These are phyloP conservation scores for Naganishia sp. DNA, from an alignment of 1,284 basidiomycete species.

Conservation along the genomic window DNA sequence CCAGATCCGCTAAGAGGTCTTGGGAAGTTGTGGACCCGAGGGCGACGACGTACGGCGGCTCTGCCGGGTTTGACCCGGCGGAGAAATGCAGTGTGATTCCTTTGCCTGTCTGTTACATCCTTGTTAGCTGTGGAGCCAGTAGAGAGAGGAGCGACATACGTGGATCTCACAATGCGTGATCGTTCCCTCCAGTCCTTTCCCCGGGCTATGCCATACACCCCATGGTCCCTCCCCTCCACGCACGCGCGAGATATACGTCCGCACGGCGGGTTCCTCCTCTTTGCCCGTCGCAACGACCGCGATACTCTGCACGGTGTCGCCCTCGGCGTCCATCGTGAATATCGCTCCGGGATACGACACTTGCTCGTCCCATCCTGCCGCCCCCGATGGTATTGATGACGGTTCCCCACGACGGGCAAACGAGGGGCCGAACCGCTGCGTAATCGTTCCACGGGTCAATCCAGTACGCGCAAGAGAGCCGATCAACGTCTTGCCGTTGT, in stretches of 20 bases:
- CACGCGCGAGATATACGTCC: background rate
- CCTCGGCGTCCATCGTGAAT: slow-evolving; percentile 62
- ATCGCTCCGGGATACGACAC: slow-evolving; percentile 77
- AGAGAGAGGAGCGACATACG: background rate
- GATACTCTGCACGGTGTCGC: background rate
- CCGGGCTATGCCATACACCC: background rate
- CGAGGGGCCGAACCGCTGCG: slow-evolving; percentile 77
- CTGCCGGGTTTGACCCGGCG: slow-evolving; percentile 35
- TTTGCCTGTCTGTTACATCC: slow-evolving; percentile 63
- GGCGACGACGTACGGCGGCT: slow-evolving; percentile 61
- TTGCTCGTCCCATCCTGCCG: background rate
- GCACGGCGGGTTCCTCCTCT: background rate
- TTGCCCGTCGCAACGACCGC: slow-evolving; percentile 8
- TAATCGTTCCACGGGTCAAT: slow-evolving; percentile 53
- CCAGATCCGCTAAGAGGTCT: slow-evolving; percentile 74
- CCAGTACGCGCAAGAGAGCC: slow-evolving; percentile 47
- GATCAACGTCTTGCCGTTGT: slow-evolving; percentile 30
- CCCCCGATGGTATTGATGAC: background rate
- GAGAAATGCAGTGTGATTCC: slow-evolving; percentile 68
- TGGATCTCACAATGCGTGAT: slow-evolving; percentile 58
- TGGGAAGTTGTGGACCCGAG: slow-evolving; percentile 80
- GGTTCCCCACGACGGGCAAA: slow-evolving; percentile 60
- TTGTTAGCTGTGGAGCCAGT: slow-evolving; percentile 11
- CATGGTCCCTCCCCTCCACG: background rate
- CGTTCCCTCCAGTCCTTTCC: background rate